These are phyloP conservation scores for Rhinocladiella mackenziei DNA, from an alignment of 2,329 filamentous ascomycete species.

Conservation along the genomic window DNA sequence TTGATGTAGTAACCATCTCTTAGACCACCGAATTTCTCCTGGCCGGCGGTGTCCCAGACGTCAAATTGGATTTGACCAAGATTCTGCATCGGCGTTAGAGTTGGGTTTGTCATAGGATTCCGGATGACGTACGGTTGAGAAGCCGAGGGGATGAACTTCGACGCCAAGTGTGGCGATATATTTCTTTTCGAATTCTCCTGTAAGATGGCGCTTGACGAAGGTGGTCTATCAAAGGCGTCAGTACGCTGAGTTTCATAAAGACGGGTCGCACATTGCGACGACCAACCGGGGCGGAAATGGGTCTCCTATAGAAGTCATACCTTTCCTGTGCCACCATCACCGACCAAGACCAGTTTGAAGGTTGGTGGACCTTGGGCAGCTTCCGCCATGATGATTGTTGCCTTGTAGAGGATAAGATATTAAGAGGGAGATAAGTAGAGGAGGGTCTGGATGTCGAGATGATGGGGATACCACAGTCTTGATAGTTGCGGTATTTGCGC, in stretches of 20 bases:
- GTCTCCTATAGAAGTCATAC: conserved; percentile 46
- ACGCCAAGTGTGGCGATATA: conserved; percentile 99
- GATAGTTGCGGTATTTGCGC: conserved; percentile 1
- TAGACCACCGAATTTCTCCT: conserved; percentile 99
- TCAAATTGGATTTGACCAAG: conserved; percentile 96
- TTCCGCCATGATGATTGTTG: conserved; percentile 57
- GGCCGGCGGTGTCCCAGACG: conserved; percentile 97
- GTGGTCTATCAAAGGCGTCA: conserved; percentile 66
- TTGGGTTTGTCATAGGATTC: conserved; percentile 18
- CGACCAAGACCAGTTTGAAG: conserved; percentile 99
- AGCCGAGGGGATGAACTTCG: conserved; percentile 96
- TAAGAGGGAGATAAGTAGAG: conserved; percentile 22
- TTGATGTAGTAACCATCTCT: conserved; percentile 99
- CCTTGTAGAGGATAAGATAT: conserved; percentile 26
- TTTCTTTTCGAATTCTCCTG: conserved; percentile 99
- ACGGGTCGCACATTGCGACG: background rate
- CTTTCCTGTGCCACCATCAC: conserved; percentile 99
- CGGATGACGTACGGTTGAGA: conserved; percentile 78
- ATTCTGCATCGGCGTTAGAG: conserved; percentile 56
- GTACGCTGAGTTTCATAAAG: background rate
- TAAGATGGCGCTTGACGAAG: conserved; percentile 99
- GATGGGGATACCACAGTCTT: conserved; percentile 2
- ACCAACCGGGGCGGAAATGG: background rate
- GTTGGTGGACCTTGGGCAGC: conserved; percentile 59
- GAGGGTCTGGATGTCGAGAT: conserved; percentile 33